These are phyloP conservation scores for Erodium trifolium DNA, from an alignment of 441 rosid species.

Conservation along the genomic window DNA sequence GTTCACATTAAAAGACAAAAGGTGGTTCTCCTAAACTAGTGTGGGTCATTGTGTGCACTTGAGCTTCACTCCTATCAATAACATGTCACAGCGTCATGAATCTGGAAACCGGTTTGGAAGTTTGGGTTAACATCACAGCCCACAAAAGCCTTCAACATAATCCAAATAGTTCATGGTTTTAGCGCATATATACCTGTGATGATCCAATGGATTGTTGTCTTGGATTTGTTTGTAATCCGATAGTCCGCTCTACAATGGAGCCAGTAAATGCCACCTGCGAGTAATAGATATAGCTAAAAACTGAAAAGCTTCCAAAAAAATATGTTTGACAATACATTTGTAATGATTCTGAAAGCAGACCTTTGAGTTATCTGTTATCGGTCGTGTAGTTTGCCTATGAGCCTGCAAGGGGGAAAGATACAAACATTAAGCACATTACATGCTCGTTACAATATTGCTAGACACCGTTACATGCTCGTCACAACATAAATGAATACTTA, in stretches of 20 bases:
- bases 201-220: slow-evolving; percentile 22
- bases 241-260: slow-evolving; percentile 49
- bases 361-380: slow-evolving; percentile 27
- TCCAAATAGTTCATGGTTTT: not conserved
- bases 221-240: slow-evolving; percentile 25
- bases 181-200: slow-evolving; percentile 37
- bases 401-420: slow-evolving; percentile 19
- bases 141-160: not conserved
- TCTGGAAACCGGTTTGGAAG: slow-evolving; percentile 70
- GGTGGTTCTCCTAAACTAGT: not conserved
- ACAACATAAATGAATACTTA: too few species aligned
- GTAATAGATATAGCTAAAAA: not conserved
- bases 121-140: slow-evolving; percentile 16
- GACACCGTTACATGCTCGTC: too few species aligned
- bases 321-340: not conserved
- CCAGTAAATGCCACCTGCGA: slow-evolving; percentile 36
- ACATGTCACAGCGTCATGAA: slow-evolving; percentile 36
- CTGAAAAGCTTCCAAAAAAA: too few species aligned
- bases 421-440: not conserved
- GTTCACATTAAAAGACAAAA: not conserved
- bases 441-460: not conserved
- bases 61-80: too few species aligned
- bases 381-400: slow-evolving; percentile 25
- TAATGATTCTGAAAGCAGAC: slow-evolving; percentile 19
- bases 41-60: too few species aligned